phyloP scores from a whole-genome alignment of 495 filamentous ascomycete species.

The Tuber calosporum region DNA sequence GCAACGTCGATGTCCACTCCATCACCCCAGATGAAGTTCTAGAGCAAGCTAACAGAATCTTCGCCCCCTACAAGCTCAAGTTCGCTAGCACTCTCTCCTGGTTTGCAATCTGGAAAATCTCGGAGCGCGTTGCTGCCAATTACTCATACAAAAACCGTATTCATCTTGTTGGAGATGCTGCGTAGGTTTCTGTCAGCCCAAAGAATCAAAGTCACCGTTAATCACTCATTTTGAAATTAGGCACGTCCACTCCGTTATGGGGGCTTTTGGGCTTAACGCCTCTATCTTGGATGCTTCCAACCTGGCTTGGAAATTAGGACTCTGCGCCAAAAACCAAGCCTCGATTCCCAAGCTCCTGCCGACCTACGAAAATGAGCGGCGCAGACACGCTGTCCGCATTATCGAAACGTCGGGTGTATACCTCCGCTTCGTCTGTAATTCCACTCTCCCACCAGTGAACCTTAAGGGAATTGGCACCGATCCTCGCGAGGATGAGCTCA shows the following conservation, averaged over 20 bases:
- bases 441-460: constrained; percentile 25
- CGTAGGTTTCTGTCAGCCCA: constrained; percentile 33
- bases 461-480: constrained; percentile 26
- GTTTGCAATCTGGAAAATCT: constrained; percentile 47
- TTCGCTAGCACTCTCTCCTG: constrained; percentile 44
- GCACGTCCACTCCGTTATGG: constrained; percentile 45
- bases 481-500: constrained; percentile 14
- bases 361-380: constrained; percentile 43
- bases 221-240: constrained; percentile 12
- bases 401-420: constrained; percentile 43
- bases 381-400: constrained; percentile 40
- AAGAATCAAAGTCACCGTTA: background rate
- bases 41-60: constrained; percentile 43
- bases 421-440: constrained; percentile 44
- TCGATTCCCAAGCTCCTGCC: constrained; percentile 33
- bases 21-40: constrained; percentile 44
- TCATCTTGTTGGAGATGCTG: constrained; percentile 45
- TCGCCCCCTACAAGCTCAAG: constrained; percentile 43
- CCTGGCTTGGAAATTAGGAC: constrained; percentile 45
- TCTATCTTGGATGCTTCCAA: constrained; percentile 45
- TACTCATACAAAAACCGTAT: constrained; percentile 42
- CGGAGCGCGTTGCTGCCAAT: constrained; percentile 43
- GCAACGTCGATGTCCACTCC: constrained; percentile 40
- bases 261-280: constrained; percentile 46
- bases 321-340: constrained; percentile 32